A percentile compares a stretch with the other conserved stretches of the same genome.
These are phyloP conservation scores for Phytophthora kernoviae DNA, from an alignment of 352 stramenopile genomes.

Conservation along the genomic window DNA sequence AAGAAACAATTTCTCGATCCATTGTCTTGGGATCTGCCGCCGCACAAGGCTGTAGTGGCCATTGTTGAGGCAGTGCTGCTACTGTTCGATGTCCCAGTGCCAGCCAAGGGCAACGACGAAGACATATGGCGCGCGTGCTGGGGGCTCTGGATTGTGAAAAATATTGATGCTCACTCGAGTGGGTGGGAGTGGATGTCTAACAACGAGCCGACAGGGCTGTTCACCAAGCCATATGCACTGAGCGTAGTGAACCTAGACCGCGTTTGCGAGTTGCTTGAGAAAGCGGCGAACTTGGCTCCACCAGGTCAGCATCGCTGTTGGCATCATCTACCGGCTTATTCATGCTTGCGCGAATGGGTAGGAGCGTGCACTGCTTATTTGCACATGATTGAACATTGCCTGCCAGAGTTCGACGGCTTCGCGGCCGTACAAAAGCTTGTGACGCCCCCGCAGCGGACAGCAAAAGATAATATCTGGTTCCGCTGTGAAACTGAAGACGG, in stretches of 20 bases:
- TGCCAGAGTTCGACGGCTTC: conserved; percentile 47
- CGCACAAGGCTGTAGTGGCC: conserved; percentile 46
- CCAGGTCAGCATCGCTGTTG: conserved; percentile 46
- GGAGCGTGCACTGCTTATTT: conserved; percentile 53
- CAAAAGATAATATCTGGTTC: conserved; percentile 72
- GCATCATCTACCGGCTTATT: conserved; percentile 62
- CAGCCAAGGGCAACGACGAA: conserved; percentile 23
- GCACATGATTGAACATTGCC: conserved; percentile 59
- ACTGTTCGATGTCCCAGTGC: conserved; percentile 53
- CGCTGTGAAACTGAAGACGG: conserved; percentile 46
- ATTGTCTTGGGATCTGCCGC: conserved; percentile 61
- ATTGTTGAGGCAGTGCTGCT: conserved; percentile 60
- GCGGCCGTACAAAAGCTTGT: conserved; percentile 50
- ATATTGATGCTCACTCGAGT: conserved; percentile 65
- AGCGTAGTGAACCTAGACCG: conserved; percentile 42
- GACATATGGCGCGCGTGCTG: conserved; percentile 54
- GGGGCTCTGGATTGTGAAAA: conserved; percentile 79
- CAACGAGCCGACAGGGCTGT: conserved; percentile 68
- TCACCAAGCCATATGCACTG: conserved; percentile 75
- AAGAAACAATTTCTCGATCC: conserved; percentile 71
- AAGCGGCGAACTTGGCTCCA: conserved; percentile 16
- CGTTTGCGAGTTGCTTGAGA: conserved; percentile 37
- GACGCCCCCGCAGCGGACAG: conserved; percentile 48
- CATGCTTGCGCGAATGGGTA: conserved; percentile 54
- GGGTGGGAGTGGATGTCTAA: conserved; percentile 70